Evolutionary conservation across 441 rosid species (phyloP).

Genomic region (Gossypium lobatum): DNA sequence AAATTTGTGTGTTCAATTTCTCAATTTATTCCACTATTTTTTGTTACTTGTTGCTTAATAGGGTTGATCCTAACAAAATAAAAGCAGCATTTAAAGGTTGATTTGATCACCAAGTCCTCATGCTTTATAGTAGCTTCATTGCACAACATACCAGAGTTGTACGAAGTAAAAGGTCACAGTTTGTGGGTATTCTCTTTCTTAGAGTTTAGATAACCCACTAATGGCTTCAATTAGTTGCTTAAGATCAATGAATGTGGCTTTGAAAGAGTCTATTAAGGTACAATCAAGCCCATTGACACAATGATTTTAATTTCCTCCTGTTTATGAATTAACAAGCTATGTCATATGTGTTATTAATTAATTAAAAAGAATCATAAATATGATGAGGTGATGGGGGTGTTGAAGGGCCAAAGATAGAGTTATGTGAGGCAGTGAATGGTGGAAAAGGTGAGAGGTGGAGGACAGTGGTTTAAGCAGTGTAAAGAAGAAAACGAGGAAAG

Average conservation of each 20-base stretch:
- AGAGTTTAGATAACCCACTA: conserved; percentile 65
- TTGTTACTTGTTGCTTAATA: no score
- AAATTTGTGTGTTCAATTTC: no score
- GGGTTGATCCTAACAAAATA: no score
- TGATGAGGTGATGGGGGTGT: no score
- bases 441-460: no score
- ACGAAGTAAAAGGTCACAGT: conserved; percentile 53
- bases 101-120: conserved; percentile 36
- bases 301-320: background rate
- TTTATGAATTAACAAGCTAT: background rate
- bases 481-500: no score
- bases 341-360: background rate
- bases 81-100: conserved; percentile 23
- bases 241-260: conserved; percentile 93
- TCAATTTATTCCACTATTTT: no score
- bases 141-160: conserved; percentile 55
- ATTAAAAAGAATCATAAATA: no score
- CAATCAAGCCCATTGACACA: conserved; percentile 27
- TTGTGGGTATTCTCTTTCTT: conserved; percentile 54
- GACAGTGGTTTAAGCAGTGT: no score
- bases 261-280: conserved; percentile 64
- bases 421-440: no score
- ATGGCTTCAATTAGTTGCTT: conserved; percentile 48
- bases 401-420: no score
- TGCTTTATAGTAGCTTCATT: conserved; percentile 46